A percentile compares a stretch with the other conserved stretches of the same genome.
Conservation (phyloP, 306 rosid genomes). For the Trifolium subterraneum region DNA sequence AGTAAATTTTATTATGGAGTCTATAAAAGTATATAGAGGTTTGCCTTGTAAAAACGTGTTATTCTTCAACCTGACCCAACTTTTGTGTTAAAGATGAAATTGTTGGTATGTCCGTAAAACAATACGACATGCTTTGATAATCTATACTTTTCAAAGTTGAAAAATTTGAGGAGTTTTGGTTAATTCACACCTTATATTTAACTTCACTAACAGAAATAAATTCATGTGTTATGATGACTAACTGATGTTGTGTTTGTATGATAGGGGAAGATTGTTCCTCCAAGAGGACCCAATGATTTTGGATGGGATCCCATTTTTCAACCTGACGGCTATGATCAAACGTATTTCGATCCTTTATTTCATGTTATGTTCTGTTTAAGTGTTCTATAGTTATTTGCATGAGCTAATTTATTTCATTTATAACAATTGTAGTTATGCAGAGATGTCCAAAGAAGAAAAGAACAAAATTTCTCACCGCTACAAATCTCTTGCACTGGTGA, state of each 20-base stretch:
- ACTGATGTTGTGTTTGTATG: slow-evolving; percentile 37
- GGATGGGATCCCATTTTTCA: slow-evolving; percentile 98
- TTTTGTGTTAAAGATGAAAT: slow-evolving; percentile 1
- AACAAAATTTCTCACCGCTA: slow-evolving; percentile 87
- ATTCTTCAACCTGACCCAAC: slow-evolving; percentile 14
- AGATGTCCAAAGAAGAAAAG: slow-evolving; percentile 95
- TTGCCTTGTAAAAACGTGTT: slow-evolving; percentile 6
- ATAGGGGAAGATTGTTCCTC: slow-evolving; percentile 84
- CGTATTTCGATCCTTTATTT: slow-evolving; percentile 51
- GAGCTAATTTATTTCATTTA: slow-evolving; percentile 38
- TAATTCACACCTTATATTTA: slow-evolving; percentile 4
- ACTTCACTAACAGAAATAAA: slow-evolving; percentile 6
- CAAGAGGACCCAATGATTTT: slow-evolving; percentile 91
- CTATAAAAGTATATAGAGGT: not conserved
- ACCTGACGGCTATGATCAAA: slow-evolving; percentile 84
- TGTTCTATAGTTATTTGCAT: slow-evolving; percentile 30
- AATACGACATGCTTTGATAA: not conserved
- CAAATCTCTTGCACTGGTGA: slow-evolving; percentile 79
- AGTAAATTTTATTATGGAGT: slow-evolving; percentile 14
- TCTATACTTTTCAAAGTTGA: slow-evolving; percentile 17
- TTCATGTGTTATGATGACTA: slow-evolving; percentile 17
- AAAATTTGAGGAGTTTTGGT: not conserved
- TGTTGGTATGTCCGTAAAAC: not conserved
- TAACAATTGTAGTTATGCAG: slow-evolving; percentile 68
- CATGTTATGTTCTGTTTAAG: slow-evolving; percentile 19